Base-by-base conservation (phyloP, 2,329 filamentous ascomycete genomes). In the Tetracladium maxilliforme region DNA sequence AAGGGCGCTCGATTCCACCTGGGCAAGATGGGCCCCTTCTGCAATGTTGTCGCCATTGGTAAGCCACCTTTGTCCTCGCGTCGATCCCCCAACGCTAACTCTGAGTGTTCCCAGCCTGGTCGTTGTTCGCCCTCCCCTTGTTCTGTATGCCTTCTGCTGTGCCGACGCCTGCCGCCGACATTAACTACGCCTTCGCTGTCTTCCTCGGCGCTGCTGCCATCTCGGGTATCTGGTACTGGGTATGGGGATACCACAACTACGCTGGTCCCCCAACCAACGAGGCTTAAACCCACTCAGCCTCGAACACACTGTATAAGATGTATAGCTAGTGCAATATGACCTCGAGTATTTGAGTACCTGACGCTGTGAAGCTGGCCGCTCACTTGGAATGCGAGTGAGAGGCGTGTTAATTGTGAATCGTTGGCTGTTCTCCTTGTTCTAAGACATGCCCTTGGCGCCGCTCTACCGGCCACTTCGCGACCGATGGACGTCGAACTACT, bases 141-240 rank as follows among this genome's bases (percentile, higher is more conserved):
- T 82, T 82, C 58, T 82, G 70, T 49, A 78, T 79, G 70, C 76
- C 74, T 1, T 62, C 69, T 0, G 49, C 49, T 21, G 52, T 78
- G n/a, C 70, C 70, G 6, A 70, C 77, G 19, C 62, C 59, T 1
- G 48, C 61, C 6, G 43, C 50, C 11, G 61, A 56, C 19, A 74
- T 81, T 58, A 83, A 83, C 58, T 83, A 80, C 47, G 76, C 75
- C 2, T 70, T 70, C 10, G 76, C 72, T 17, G 76, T 83, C n/a
- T 80, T 82, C 37, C 64, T 75, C 14, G 71, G 58, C 5, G 74
- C 78, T 33, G 61, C 66, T 27, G 24, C 55, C 19, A 60, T 81
- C 29, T 67, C 76, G 2, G 60, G 56, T 7, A 46, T 52, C 6
- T 83, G 75, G 74, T 83, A 83, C 52, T 54, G 69, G 36, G 58